A percentile compares a stretch with the other conserved stretches of the same genome.
phyloP scores from a whole-genome alignment of 495 filamentous ascomycete species.

The Hypoxylon trugodes region DNA sequence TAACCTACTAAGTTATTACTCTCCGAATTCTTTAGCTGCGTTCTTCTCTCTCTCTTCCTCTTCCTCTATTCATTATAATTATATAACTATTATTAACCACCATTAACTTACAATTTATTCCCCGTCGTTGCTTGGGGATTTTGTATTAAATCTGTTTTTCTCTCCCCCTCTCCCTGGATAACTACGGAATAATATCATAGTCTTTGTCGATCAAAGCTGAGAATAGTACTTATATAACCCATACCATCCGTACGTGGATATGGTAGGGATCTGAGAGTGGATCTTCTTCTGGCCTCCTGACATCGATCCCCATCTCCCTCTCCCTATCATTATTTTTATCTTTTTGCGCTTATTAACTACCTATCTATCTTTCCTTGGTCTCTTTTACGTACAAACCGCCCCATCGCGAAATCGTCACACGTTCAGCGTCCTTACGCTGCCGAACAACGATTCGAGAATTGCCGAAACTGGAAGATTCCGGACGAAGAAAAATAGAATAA shows the following conservation, averaged over 20 bases:
- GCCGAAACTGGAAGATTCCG: conserved; percentile 14
- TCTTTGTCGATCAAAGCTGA: conserved; percentile 21
- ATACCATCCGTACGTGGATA: background rate
- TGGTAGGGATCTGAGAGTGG: conserved; percentile 29
- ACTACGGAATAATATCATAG: too few relatives aligned
- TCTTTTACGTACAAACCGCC: conserved; percentile 12
- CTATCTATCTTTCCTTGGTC: conserved; percentile 18
- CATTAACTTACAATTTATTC: too few relatives aligned
- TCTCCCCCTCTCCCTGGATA: too few relatives aligned
- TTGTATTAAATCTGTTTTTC: too few relatives aligned
- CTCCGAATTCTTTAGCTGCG: too few relatives aligned
- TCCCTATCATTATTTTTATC: conserved; percentile 39
- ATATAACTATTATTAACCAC: too few relatives aligned
- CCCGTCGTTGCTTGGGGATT: too few relatives aligned
- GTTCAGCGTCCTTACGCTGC: conserved; percentile 20
- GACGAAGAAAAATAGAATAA: background rate
- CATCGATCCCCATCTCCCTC: conserved; percentile 37
- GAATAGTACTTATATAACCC: background rate
- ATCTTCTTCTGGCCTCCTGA: conserved; percentile 40
- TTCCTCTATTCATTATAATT: too few relatives aligned
- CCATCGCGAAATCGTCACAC: conserved; percentile 20
- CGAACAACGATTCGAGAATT: conserved; percentile 13
- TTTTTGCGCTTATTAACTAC: conserved; percentile 36
- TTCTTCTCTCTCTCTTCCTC: too few relatives aligned
- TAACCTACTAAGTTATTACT: too few relatives aligned